These are phyloP conservation scores for Flaveria linearis DNA, from an alignment of 129 eudicot species.

Conservation along the genomic window DNA sequence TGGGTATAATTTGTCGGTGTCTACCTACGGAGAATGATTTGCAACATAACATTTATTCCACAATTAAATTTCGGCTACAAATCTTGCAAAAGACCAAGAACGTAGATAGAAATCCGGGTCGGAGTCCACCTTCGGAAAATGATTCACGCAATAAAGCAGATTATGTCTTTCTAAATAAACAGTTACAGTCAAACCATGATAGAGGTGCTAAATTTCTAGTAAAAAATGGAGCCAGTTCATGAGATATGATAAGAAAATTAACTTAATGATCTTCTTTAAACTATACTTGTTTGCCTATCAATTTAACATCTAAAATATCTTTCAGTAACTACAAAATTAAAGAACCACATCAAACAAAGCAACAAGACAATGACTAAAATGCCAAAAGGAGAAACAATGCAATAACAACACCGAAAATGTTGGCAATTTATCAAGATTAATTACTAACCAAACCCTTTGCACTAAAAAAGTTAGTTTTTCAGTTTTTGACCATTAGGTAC, in stretches of 20 bases:
- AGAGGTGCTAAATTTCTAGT: constrained; percentile 6
- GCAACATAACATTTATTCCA: background rate
- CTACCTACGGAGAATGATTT: constrained; percentile 12
- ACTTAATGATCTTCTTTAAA: no score
- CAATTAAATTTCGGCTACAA: background rate
- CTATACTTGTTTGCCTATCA: no score
- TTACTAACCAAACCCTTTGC: background rate
- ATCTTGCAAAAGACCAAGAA: no score
- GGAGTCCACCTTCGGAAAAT: background rate
- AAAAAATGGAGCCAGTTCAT: constrained; percentile 5
- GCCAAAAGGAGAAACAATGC: background rate
- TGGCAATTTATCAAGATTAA: constrained; percentile 8
- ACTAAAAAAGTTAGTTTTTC: background rate
- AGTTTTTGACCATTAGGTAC: constrained; percentile 20
- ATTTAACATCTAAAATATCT: no score
- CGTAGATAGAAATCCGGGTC: background rate
- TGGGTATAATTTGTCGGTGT: constrained; percentile 24
- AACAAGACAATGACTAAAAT: background rate
- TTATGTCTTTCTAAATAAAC: background rate
- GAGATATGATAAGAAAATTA: background rate
- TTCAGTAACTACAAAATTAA: no score
- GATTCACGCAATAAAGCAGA: background rate
- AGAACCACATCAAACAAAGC: no score
- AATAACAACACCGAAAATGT: background rate
- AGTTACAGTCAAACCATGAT: background rate